Evolutionary conservation across 2,329 filamentous ascomycete genomes (phyloP).

Genomic region (Aspergillus ibericus): DNA sequence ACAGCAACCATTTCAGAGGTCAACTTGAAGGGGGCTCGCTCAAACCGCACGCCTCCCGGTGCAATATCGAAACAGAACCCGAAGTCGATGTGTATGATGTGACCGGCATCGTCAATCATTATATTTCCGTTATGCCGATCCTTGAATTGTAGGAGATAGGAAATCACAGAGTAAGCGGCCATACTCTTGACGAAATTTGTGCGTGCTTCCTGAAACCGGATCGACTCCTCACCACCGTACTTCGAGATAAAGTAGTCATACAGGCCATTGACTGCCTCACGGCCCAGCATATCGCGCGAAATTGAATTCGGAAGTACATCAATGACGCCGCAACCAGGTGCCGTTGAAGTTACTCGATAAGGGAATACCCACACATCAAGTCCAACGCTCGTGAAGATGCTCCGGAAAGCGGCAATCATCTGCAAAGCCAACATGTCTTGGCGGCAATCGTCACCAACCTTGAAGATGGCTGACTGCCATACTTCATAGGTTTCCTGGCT

Average conservation of each 20-base stretch:
- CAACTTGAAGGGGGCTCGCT: slow-evolving; percentile 97
- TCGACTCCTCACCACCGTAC: slow-evolving; percentile 93
- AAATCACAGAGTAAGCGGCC: slow-evolving; percentile 97
- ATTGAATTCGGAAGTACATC: slow-evolving; percentile 98
- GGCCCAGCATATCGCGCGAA: slow-evolving; percentile 96
- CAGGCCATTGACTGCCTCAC: slow-evolving; percentile 94
- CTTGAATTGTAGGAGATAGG: slow-evolving; percentile 96
- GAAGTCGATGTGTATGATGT: slow-evolving; percentile 98
- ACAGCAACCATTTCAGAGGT: slow-evolving; percentile 98
- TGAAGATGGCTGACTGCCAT: slow-evolving; percentile 99
- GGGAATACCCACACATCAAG: slow-evolving; percentile 97
- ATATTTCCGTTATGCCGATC: slow-evolving; percentile 99
- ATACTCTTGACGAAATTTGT: slow-evolving; percentile 99
- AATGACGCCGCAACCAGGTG: slow-evolving; percentile 95
- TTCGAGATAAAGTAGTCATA: slow-evolving; percentile 98
- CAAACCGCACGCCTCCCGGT: slow-evolving; percentile 93
- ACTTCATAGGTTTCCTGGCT: slow-evolving; percentile 71
- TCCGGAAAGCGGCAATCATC: slow-evolving; percentile 96
- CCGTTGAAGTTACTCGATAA: slow-evolving; percentile 95
- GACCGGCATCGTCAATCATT: slow-evolving; percentile 96
- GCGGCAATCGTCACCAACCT: slow-evolving; percentile 96
- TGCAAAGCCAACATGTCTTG: slow-evolving; percentile 96
- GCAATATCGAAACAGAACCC: slow-evolving; percentile 99
- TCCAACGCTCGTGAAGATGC: slow-evolving; percentile 93
- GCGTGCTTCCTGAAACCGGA: slow-evolving; percentile 90